Evolutionary conservation across 345 rosid species (phyloP).

Genomic region (Carallia brachiata): DNA sequence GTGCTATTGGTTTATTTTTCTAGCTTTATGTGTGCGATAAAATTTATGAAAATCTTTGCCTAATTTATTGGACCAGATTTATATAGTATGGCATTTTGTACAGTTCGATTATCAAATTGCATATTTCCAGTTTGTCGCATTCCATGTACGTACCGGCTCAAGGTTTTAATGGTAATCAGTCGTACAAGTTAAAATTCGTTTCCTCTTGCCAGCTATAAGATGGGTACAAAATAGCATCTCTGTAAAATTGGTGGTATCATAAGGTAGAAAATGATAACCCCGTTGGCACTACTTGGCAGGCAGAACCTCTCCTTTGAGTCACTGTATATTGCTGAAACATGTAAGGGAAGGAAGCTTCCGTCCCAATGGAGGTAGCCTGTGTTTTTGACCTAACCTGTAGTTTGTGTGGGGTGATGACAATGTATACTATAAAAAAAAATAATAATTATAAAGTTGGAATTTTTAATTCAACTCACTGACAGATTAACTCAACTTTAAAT

Average conservation of each 20-base stretch:
- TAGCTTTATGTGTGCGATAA: no score
- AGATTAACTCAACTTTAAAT: no score
- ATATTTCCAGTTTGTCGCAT: neutral
- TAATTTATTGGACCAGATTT: neutral
- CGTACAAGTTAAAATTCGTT: slow-evolving; percentile 17
- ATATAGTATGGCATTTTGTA: neutral
- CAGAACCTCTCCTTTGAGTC: no score
- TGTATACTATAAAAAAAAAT: neutral
- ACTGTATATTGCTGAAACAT: no score
- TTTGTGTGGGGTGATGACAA: neutral
- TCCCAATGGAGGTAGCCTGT: neutral
- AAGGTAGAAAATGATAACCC: neutral
- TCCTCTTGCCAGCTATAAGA: neutral
- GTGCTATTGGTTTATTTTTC: neutral
- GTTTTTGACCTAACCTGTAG: neutral
- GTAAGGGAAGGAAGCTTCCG: neutral
- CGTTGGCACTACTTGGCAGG: neutral
- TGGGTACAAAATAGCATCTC: neutral
- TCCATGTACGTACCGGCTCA: neutral
- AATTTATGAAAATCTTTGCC: neutral
- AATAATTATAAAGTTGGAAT: no score
- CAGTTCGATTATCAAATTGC: neutral
- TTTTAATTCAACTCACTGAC: no score
- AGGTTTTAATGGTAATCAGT: slow-evolving; percentile 7
- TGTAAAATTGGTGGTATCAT: no score